Evolutionary conservation across 1,139 yeast genomes (phyloP).

Genomic region (Geotrichum aggregatum): DNA sequence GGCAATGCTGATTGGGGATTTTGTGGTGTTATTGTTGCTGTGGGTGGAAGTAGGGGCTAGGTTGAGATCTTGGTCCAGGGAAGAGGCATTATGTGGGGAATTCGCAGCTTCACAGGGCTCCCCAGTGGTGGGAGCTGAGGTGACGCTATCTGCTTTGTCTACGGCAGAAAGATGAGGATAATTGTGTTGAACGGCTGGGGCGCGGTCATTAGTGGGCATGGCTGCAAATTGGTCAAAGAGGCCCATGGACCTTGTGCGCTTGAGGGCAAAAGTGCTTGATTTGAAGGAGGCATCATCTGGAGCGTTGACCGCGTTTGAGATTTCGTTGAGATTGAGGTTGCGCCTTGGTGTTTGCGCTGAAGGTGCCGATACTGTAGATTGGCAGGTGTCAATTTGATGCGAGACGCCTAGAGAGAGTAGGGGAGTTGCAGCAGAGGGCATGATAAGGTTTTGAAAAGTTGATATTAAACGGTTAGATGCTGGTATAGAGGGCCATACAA

Average conservation of each 20-base stretch:
- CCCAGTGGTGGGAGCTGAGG: not conserved
- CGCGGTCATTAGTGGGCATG: conserved; percentile 41
- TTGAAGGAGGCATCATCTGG: conserved; percentile 67
- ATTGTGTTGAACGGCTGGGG: conserved; percentile 35
- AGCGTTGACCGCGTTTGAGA: conserved; percentile 57
- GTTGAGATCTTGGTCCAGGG: conserved; percentile 7
- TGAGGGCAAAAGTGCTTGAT: conserved; percentile 68
- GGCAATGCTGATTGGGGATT: conserved; percentile 1
- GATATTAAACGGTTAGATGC: not conserved
- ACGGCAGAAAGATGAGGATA: conserved; percentile 29
- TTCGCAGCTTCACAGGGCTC: not conserved
- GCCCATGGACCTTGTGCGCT: conserved; percentile 81
- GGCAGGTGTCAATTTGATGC: conserved; percentile 15
- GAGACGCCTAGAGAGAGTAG: conserved; percentile 23
- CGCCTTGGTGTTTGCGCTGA: conserved; percentile 11
- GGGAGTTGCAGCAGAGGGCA: conserved; percentile 11
- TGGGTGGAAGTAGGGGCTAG: conserved; percentile 1
- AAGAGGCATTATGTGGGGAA: conserved; percentile 19
- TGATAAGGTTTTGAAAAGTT: not conserved
- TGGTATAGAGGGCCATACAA: not conserved
- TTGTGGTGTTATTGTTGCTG: not conserved
- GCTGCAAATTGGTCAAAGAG: conserved; percentile 60
- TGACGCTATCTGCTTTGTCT: not conserved
- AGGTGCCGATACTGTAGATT: conserved; percentile 5
- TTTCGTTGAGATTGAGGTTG: conserved; percentile 18